A percentile compares a stretch with the other conserved stretches of the same genome.
Conservation (phyloP, 1,284 basidiomycete species). For the Moesziomyces parantarcticus region DNA sequence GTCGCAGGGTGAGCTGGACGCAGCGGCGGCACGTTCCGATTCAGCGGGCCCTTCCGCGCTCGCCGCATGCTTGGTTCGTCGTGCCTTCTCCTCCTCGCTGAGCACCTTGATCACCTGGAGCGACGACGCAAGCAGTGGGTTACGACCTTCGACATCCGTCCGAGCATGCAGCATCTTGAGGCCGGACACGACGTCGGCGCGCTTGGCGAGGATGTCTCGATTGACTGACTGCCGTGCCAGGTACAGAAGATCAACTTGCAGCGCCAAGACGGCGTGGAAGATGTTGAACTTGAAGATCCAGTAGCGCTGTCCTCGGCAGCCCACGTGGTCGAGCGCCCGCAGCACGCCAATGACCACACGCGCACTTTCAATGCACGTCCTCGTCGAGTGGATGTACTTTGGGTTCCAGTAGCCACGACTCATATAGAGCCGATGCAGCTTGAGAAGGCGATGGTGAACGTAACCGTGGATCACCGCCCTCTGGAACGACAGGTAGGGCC, state of each 20-base stretch:
- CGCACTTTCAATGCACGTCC: slow-evolving; percentile 51
- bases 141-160: slow-evolving; percentile 43
- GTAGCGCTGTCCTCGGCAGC: slow-evolving; percentile 36
- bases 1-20: background rate
- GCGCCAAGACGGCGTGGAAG: slow-evolving; percentile 44
- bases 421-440: slow-evolving; percentile 57
- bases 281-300: slow-evolving; percentile 52
- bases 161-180: slow-evolving; percentile 48
- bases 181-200: slow-evolving; percentile 37
- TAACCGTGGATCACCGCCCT: slow-evolving; percentile 52
- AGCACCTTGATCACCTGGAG: slow-evolving; percentile 52
- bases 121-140: slow-evolving; percentile 39
- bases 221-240: slow-evolving; percentile 34
- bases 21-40: slow-evolving; percentile 4
- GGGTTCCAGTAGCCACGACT: slow-evolving; percentile 55
- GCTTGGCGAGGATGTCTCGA: slow-evolving; percentile 37
- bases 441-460: slow-evolving; percentile 57
- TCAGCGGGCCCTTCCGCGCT: slow-evolving; percentile 1
- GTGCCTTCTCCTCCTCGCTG: slow-evolving; percentile 36
- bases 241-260: slow-evolving; percentile 46
- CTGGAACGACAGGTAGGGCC: slow-evolving; percentile 58
- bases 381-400: slow-evolving; percentile 55
- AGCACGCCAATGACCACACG: slow-evolving; percentile 40
- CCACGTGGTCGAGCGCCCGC: slow-evolving; percentile 26
- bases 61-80: slow-evolving; percentile 9